These are phyloP conservation scores for Beverwykella pulmonaria DNA, from an alignment of 495 filamentous ascomycete species.

Conservation along the genomic window DNA sequence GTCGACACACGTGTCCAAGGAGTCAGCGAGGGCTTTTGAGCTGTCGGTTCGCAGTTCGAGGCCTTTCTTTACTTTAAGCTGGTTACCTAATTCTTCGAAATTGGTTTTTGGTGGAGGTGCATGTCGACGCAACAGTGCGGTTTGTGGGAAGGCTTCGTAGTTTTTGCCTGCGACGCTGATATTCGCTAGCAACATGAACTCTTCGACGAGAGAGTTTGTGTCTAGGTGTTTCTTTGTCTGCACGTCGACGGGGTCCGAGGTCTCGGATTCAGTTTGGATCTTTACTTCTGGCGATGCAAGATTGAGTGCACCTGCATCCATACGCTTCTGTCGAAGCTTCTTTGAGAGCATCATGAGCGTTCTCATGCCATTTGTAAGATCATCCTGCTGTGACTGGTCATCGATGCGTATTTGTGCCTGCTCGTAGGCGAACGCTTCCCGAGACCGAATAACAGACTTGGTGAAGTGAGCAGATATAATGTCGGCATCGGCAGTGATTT, in stretches of 20 bases:
- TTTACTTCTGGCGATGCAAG: conserved; percentile 94
- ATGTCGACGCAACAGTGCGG: conserved; percentile 89
- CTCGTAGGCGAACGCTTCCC: conserved; percentile 97
- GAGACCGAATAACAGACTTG: conserved; percentile 97
- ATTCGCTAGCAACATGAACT: conserved; percentile 99
- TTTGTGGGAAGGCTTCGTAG: conserved; percentile 88
- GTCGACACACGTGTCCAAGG: conserved; percentile 82
- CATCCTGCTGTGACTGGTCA: conserved; percentile 79
- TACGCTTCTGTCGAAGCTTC: conserved; percentile 91
- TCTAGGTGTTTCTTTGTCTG: conserved; percentile 92
- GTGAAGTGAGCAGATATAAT: conserved; percentile 82
- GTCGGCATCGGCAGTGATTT: conserved; percentile 81
- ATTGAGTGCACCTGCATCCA: conserved; percentile 93
- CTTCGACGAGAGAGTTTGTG: conserved; percentile 96
- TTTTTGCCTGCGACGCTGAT: conserved; percentile 87
- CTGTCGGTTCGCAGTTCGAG: conserved; percentile 79
- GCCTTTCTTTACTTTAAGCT: conserved; percentile 80
- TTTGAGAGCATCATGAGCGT: conserved; percentile 84
- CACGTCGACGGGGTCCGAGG: conserved; percentile 92
- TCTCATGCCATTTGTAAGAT: conserved; percentile 88
- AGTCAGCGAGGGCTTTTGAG: conserved; percentile 87
- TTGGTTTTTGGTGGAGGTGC: conserved; percentile 89
- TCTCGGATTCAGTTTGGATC: conserved; percentile 90
- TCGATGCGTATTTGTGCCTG: conserved; percentile 92
- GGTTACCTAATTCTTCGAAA: conserved; percentile 89